These are phyloP conservation scores for Drosera spatulata DNA, from an alignment of 179 eudicot species.

Conservation along the genomic window DNA sequence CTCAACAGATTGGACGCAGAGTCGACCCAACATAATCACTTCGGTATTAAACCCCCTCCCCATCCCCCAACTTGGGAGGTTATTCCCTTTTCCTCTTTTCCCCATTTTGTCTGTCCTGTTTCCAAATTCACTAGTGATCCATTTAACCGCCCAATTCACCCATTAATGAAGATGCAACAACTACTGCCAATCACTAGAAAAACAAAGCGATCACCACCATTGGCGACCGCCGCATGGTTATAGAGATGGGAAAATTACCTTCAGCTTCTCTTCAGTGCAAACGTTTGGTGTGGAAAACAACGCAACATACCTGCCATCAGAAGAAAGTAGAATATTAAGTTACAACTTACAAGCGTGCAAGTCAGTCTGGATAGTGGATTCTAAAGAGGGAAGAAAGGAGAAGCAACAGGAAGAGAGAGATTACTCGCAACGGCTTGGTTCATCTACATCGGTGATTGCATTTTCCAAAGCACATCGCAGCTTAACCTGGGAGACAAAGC, in stretches of 20 bases:
- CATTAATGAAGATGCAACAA: too few relatives aligned
- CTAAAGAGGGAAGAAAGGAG: neutral
- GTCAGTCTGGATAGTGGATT: neutral
- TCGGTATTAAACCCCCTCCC: too few relatives aligned
- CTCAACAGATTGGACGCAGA: neutral
- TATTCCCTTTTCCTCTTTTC: too few relatives aligned
- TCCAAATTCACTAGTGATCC: too few relatives aligned
- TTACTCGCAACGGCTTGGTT: slow-evolving; percentile 99
- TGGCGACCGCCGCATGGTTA: too few relatives aligned
- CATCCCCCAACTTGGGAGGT: too few relatives aligned
- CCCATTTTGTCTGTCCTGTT: too few relatives aligned
- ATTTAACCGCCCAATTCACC: too few relatives aligned
- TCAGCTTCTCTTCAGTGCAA: slow-evolving; percentile 72
- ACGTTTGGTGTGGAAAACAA: slow-evolving; percentile 73
- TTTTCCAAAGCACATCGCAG: slow-evolving; percentile 90
- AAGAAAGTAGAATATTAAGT: neutral
- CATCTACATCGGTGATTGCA: slow-evolving; percentile 81
- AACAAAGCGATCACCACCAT: too few relatives aligned
- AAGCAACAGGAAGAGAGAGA: slow-evolving; percentile 10
- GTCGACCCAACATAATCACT: neutral
- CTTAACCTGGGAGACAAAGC: slow-evolving; percentile 43
- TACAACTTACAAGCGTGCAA: neutral
- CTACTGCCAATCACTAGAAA: too few relatives aligned
- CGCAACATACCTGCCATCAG: slow-evolving; percentile 71
- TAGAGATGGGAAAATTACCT: slow-evolving; percentile 31